Conservation (phyloP, 2,329 filamentous ascomycete species). For the Plenodomus lindquistii region DNA sequence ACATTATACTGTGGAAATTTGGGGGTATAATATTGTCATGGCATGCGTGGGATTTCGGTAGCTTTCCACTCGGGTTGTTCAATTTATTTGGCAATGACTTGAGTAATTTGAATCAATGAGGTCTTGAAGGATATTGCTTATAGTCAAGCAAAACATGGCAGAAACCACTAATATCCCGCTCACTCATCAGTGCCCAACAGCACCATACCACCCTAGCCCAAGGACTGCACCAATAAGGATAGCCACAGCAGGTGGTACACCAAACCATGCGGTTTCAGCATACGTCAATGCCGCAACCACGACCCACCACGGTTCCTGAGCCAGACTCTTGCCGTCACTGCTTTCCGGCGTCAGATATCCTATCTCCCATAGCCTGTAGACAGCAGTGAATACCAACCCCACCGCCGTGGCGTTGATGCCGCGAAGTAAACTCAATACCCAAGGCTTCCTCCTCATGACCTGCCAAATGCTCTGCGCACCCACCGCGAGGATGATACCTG, state of each 20-base stretch:
- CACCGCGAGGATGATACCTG: conserved; percentile 44
- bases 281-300: conserved; percentile 49
- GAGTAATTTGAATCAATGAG: no score
- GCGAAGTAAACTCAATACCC: conserved; percentile 40
- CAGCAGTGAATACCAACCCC: conserved; percentile 50
- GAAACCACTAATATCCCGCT: background rate
- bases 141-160: background rate
- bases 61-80: no score
- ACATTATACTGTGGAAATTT: no score
- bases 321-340: conserved; percentile 42
- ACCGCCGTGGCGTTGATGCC: conserved; percentile 51
- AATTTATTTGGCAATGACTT: no score
- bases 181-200: conserved; percentile 26
- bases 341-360: conserved; percentile 47
- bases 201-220: conserved; percentile 48
- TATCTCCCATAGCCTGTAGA: conserved; percentile 51
- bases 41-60: no score
- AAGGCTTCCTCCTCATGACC: conserved; percentile 39
- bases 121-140: no score
- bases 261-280: conserved; percentile 47
- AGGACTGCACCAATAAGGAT: conserved; percentile 46
- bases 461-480: conserved; percentile 47
- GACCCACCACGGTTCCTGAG: conserved; percentile 51
- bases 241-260: conserved; percentile 44
- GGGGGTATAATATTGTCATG: no score